A percentile compares a stretch with the other conserved stretches of the same genome.
These are phyloP conservation scores for Leccinellum rugosiceps DNA, from an alignment of 768 basidiomycete genomes.

Conservation along the genomic window DNA sequence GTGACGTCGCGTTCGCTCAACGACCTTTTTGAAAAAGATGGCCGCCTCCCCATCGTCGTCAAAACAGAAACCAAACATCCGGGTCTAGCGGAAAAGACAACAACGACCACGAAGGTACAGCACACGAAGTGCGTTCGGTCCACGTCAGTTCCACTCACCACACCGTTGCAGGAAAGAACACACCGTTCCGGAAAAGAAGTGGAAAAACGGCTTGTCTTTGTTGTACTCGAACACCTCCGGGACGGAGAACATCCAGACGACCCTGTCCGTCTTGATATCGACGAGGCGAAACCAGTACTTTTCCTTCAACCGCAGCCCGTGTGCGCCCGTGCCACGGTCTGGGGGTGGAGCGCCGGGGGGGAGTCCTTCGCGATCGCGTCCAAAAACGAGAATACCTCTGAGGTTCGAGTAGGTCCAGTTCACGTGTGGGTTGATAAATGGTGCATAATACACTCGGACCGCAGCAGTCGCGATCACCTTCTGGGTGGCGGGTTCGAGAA, in stretches of 20 bases:
- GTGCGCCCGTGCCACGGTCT: conserved; percentile 16
- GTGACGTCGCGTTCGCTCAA: conserved; percentile 45
- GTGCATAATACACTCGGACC: conserved; percentile 61
- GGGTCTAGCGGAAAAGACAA: conserved; percentile 19
- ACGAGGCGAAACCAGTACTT: conserved; percentile 65
- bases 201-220: conserved; percentile 89
- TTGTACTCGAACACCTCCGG: conserved; percentile 64
- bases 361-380: conserved; percentile 30
- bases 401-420: conserved; percentile 63
- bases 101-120: not conserved
- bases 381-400: conserved; percentile 58
- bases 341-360: conserved; percentile 23
- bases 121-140: not conserved
- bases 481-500: conserved; percentile 39
- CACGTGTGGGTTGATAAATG: conserved; percentile 42
- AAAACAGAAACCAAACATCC: conserved; percentile 55
- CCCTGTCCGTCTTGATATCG: conserved; percentile 52
- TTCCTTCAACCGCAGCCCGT: conserved; percentile 29
- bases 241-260: conserved; percentile 68
- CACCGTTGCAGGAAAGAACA: conserved; percentile 26
- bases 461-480: conserved; percentile 51
- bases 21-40: conserved; percentile 58
- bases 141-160: not conserved
- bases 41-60: conserved; percentile 60
- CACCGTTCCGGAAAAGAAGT: conserved; percentile 84